Conservation (phyloP, 768 basidiomycete genomes). For the Boletus patriciae region DNA sequence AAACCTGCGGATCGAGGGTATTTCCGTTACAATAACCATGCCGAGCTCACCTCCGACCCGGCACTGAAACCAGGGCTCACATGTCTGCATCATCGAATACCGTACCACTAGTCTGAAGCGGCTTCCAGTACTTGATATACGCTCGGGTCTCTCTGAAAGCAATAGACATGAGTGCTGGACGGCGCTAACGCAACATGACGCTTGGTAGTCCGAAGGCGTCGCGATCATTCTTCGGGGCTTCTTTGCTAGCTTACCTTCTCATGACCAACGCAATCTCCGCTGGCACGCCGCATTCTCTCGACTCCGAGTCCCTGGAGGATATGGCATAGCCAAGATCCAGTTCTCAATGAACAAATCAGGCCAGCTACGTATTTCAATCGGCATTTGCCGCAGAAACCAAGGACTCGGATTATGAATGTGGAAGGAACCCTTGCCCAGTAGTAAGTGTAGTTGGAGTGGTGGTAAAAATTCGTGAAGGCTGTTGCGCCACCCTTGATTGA, state of each 20-base stretch:
- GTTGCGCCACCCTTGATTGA: not conserved
- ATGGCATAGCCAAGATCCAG: not conserved
- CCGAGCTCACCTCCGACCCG: not conserved
- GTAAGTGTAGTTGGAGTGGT: not conserved
- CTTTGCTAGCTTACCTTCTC: conserved; percentile 16
- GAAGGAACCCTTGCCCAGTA: too few species aligned
- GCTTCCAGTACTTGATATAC: not conserved
- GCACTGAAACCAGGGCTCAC: not conserved
- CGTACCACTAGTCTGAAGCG: not conserved
- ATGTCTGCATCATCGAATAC: not conserved
- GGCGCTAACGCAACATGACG: not conserved
- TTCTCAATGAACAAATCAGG: not conserved
- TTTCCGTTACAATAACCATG: not conserved
- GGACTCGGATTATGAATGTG: too few species aligned
- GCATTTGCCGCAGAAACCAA: too few species aligned
- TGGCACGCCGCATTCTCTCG: not conserved
- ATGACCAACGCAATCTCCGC: conserved; percentile 18
- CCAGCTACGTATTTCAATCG: too few species aligned
- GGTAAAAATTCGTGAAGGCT: not conserved
- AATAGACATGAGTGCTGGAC: not conserved
- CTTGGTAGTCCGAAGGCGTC: conserved; percentile 17
- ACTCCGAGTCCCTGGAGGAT: not conserved
- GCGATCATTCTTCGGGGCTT: conserved; percentile 19
- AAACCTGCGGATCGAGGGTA: conserved; percentile 7
- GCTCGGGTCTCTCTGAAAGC: not conserved